phyloP scores from a whole-genome alignment of 208 protist genomes.

The Acanthamoeba quina region DNA sequence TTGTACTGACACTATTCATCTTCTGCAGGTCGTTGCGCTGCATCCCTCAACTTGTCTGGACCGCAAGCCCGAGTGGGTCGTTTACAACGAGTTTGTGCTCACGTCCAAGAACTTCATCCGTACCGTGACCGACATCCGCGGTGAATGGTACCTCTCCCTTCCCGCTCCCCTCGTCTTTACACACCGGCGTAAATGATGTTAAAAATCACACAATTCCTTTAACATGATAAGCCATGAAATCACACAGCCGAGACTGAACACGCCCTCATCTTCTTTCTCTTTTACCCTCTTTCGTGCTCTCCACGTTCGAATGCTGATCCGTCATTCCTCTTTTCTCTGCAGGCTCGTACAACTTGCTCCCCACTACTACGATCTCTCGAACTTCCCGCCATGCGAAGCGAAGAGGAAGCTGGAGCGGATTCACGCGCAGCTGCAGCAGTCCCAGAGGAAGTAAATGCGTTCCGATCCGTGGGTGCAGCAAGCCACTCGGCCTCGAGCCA shows the following conservation, averaged over 20 bases:
- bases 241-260: neutral
- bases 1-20: neutral
- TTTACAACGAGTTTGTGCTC: slow-evolving; percentile 98
- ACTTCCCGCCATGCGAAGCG: slow-evolving; percentile 90
- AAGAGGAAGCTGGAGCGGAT: slow-evolving; percentile 83
- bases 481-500: too few relatives aligned
- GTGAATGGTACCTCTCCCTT: slow-evolving; percentile 92
- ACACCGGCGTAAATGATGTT: neutral
- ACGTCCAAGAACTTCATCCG: slow-evolving; percentile 96
- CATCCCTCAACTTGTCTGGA: slow-evolving; percentile 93
- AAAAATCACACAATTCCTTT: slow-evolving; percentile 14
- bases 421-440: slow-evolving; percentile 36
- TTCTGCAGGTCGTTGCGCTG: slow-evolving; percentile 86
- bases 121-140: slow-evolving; percentile 96
- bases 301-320: neutral
- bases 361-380: slow-evolving; percentile 92
- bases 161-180: neutral
- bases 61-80: slow-evolving; percentile 97
- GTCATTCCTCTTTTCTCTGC: neutral
- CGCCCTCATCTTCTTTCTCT: neutral
- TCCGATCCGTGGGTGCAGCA: too few relatives aligned
- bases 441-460: neutral
- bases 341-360: slow-evolving; percentile 87
- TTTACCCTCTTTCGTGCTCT: neutral
- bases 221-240: slow-evolving; percentile 19